Percentiles rank a stretch among this genome's conserved stretches.
Evolutionary conservation across 768 basidiomycete genomes (phyloP).

Genomic region (Boletus subcaerulescens): DNA sequence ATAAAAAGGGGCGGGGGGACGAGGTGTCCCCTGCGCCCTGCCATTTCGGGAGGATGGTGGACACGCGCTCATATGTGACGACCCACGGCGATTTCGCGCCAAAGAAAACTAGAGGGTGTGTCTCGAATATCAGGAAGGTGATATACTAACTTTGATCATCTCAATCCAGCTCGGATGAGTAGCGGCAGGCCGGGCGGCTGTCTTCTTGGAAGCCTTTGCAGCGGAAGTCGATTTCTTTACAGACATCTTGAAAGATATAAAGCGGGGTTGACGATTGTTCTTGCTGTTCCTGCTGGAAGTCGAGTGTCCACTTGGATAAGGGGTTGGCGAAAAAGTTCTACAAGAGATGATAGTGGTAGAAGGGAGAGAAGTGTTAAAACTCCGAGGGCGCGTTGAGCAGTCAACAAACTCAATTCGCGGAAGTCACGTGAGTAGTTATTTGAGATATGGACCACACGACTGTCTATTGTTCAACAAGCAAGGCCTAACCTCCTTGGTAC

Average conservation of each 20-base stretch:
- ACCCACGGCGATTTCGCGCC: conserved; percentile 1
- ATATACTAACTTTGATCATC: conserved; percentile 71
- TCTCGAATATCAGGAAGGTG: conserved; percentile 7
- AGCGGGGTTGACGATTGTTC: conserved; percentile 7
- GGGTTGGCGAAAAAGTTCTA: conserved; percentile 21
- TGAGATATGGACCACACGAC: conserved; percentile 28
- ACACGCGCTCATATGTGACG: conserved; percentile 6
- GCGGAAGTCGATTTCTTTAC: conserved; percentile 45
- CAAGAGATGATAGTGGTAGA: conserved; percentile 49
- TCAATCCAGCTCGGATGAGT: conserved; percentile 61
- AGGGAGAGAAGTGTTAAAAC: conserved; percentile 40
- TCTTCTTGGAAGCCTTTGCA: conserved; percentile 42
- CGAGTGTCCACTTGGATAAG: conserved; percentile 13
- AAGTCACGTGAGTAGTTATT: conserved; percentile 36
- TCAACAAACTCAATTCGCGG: conserved; percentile 40
- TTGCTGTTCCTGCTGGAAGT: conserved; percentile 16
- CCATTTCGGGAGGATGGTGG: conserved; percentile 32
- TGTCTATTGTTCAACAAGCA: conserved; percentile 8
- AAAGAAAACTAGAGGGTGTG: conserved; percentile 13
- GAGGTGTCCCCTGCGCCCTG: conserved; percentile 38
- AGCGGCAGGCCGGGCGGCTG: conserved; percentile 30
- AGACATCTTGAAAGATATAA: conserved; percentile 27
- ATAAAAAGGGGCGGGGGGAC: conserved; percentile 6
- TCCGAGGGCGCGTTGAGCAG: conserved; percentile 40
- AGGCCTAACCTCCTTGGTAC: background rate